A percentile compares a stretch with the other conserved stretches of the same genome.
These are phyloP conservation scores for Noccaea bulbosa DNA, from an alignment of 345 rosid genomes.

Conservation along the genomic window DNA sequence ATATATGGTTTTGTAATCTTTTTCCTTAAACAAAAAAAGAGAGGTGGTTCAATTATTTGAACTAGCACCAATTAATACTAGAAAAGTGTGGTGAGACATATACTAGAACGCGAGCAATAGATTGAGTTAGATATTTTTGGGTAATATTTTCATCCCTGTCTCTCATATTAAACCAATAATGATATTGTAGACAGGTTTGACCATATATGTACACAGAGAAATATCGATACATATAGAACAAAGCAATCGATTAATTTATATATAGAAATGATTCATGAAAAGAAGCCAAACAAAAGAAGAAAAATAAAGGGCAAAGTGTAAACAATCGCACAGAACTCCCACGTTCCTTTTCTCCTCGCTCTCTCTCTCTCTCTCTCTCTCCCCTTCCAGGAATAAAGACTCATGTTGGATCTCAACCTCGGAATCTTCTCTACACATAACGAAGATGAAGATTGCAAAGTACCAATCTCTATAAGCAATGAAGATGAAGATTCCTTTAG, in stretches of 20 bases:
- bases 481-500: slow-evolving; percentile 3
- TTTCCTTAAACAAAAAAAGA: too few species aligned
- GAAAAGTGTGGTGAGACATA: too few species aligned
- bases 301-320: slow-evolving; percentile 6
- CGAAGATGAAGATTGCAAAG: slow-evolving; percentile 21
- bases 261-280: slow-evolving; percentile 5
- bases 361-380: slow-evolving; percentile 10
- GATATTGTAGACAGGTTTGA: neutral
- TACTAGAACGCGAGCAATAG: neutral
- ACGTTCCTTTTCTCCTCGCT: neutral
- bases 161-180: neutral
- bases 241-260: slow-evolving; percentile 3
- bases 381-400: neutral
- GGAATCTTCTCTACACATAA: slow-evolving; percentile 24
- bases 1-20: too few species aligned
- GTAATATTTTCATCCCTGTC: neutral
- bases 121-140: neutral
- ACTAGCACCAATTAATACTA: too few species aligned
- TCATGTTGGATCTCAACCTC: slow-evolving; percentile 41
- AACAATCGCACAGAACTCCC: slow-evolving; percentile 26
- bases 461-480: slow-evolving; percentile 10
- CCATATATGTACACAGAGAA: neutral
- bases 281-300: slow-evolving; percentile 7
- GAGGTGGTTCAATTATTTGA: too few species aligned
- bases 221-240: neutral